Evolutionary conservation across 2,329 filamentous ascomycete genomes (phyloP), one percentile per base, ranked within the genome.

Genomic region (Venturiaceae sp.): DNA sequence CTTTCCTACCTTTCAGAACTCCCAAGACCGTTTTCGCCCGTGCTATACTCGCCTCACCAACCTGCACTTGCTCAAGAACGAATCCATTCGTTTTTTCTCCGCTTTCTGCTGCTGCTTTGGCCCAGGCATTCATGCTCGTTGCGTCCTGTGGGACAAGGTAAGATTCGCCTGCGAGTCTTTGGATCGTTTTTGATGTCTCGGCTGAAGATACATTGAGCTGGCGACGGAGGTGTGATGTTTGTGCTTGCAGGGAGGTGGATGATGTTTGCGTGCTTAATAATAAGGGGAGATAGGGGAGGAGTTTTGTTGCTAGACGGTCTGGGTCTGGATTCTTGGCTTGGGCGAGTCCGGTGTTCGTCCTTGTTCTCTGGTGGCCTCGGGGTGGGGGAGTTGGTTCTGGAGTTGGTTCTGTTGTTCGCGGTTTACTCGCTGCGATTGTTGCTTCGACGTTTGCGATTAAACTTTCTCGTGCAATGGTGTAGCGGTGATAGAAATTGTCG

Each of bases 81-180:
- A 46, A 60, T 13, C 19, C 28, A 11, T 55, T 23, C 32, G 57
- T 60, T 46, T 47, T 60, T n/a, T 32, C 47, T 16, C 21, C 30
- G 2, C 30, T 26, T 47, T 60, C 57, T 21, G 44, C 26, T 19
- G 61, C 62, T 11, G 62, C 61, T 9, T 53, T 55, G 16, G 54
- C 61, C 63, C 63, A 64, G 11, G 39, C 57, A 3, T 36, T 6
- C 26, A 50, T 57, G 21, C 46, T 55, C 13, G 36, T 44, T 36
- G 61, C 44, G 1, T 67, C 67, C n/a, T 67, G 68, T 9, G 68
- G 66, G 4, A 73, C 62, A 9, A 74, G 61, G 57, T 72, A 70
- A 59, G 70, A 73, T 62, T 74, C 72, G 19, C 66, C 70, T 0
- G 71, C 69, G 1, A 74, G 64, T 5, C 71, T 65, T 5, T 67